These are phyloP conservation scores for Plenodomus tracheiphilus DNA, from an alignment of 2,329 filamentous ascomycete species.

Conservation along the genomic window DNA sequence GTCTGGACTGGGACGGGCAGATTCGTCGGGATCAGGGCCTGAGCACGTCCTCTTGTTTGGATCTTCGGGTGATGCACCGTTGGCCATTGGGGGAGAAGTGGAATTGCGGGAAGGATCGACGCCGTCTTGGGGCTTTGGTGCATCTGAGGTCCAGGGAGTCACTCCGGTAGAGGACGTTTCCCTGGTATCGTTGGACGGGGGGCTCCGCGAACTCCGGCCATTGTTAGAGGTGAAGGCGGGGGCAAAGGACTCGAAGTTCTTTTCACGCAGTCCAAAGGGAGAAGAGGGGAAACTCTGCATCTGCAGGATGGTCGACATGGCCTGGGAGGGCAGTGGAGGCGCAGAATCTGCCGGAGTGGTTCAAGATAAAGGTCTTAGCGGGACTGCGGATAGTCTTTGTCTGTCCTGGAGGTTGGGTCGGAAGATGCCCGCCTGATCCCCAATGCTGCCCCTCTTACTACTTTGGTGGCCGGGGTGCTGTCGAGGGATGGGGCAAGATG, in stretches of 20 bases:
- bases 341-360: neutral
- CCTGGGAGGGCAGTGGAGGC: constrained; percentile 5
- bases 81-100: constrained; percentile 24
- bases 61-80: constrained; percentile 29
- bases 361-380: neutral
- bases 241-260: constrained; percentile 24
- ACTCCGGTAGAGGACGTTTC: constrained; percentile 19
- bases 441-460: neutral
- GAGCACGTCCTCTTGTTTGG: constrained; percentile 69
- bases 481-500: neutral
- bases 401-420: neutral
- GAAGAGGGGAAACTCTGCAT: constrained; percentile 31
- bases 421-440: neutral
- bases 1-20: constrained; percentile 43
- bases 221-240: constrained; percentile 45
- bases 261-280: constrained; percentile 37
- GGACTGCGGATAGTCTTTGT: neutral
- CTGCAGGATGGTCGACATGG: constrained; percentile 42
- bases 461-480: no score
- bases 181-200: constrained; percentile 26
- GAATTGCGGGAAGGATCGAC: constrained; percentile 24
- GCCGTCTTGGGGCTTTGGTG: constrained; percentile 19
- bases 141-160: constrained; percentile 19
- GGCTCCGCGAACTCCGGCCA: constrained; percentile 32
- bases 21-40: constrained; percentile 53